Evolutionary conservation across 2,329 filamentous ascomycete species (phyloP), one percentile per base, ranked within the genome.

Genomic region (Fusarium buxicola): DNA sequence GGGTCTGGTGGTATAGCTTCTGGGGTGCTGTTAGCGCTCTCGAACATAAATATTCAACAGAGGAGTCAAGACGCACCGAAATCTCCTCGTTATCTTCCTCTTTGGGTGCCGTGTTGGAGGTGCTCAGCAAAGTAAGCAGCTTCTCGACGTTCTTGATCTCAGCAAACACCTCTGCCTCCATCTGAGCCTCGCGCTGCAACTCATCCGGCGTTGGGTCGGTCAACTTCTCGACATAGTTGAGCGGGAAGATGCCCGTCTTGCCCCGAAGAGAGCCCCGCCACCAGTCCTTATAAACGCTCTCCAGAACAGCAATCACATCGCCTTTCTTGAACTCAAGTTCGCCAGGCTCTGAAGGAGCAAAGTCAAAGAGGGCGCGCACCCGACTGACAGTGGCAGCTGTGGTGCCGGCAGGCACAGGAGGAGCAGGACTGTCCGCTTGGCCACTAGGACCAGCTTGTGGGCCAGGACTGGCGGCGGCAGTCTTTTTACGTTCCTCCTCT

Each of bases 261-360:
- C 95, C 95, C 73, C 94, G 89, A 57, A 99, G 81, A 36, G 94
- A 96, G 2, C 95, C 95, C 70, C 96, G 94, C 95, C 95, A 99
- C 95, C 95, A 99, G 77, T 99, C 95, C 78, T 98, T 99, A 81
- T 96, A 99, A 2, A 98, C 95, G 2, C 94, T 97, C 77, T 98
- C 95, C 35, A 99, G 83, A 13, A 99, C 95, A 1, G 95, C 94
- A 75, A 99, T 99, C 35, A 98, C 90, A 74, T 99, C 95, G 25
- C 95, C 94, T 79, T 96, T 97, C 69, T 94, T 91, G 76, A 99
- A 99, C 69, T 96, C 93, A 60, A 99, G 82, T 80, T 99, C 95
- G 43, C 94, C 95, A 0, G 93, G 88, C 76, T 99, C 95, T 0
- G 94, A 96, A 2, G 95, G 94, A 46, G 91, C 89, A 76, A 99